Percentiles rank a stretch among this genome's conserved stretches.
These are phyloP conservation scores for Kitagawia praeruptora DNA, from an alignment of 129 eudicot genomes.

Conservation along the genomic window DNA sequence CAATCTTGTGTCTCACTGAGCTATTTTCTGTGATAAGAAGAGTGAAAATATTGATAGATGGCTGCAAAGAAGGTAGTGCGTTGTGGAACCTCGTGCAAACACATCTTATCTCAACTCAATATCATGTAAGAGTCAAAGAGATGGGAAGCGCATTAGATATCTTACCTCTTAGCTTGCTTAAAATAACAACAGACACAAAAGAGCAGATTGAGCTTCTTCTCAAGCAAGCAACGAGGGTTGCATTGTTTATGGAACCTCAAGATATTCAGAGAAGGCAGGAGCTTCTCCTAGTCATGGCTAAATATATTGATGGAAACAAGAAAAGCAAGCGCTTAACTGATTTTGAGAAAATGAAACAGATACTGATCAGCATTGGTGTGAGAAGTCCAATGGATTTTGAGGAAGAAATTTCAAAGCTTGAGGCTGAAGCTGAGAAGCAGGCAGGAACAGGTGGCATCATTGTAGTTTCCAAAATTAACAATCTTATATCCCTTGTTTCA, in stretches of 20 bases:
- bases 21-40: slow-evolving; percentile 47
- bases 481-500: slow-evolving; percentile 67
- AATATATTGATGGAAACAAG: slow-evolving; percentile 20
- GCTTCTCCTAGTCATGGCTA: slow-evolving; percentile 45
- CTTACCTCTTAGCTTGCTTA: slow-evolving; percentile 58
- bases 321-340: slow-evolving; percentile 40
- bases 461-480: slow-evolving; percentile 69
- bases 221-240: slow-evolving; percentile 65
- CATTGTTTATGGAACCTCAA: slow-evolving; percentile 35
- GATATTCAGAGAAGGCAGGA: slow-evolving; percentile 55
- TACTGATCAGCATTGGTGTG: slow-evolving; percentile 47
- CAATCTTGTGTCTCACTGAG: slow-evolving; percentile 71
- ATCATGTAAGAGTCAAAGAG: slow-evolving; percentile 39
- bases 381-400: slow-evolving; percentile 43
- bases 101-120: slow-evolving; percentile 49
- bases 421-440: slow-evolving; percentile 65
- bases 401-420: slow-evolving; percentile 70
- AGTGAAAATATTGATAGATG: slow-evolving; percentile 42
- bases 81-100: slow-evolving; percentile 64
- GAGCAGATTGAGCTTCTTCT: slow-evolving; percentile 85
- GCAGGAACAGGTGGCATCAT: slow-evolving; percentile 87
- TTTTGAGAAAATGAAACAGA: slow-evolving; percentile 33
- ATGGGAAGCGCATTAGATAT: slow-evolving; percentile 64
- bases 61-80: slow-evolving; percentile 54
- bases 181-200: slow-evolving; percentile 48